phyloP scores from a whole-genome alignment of 768 basidiomycete genomes.

The Rhodosporidiobolus sp. region DNA sequence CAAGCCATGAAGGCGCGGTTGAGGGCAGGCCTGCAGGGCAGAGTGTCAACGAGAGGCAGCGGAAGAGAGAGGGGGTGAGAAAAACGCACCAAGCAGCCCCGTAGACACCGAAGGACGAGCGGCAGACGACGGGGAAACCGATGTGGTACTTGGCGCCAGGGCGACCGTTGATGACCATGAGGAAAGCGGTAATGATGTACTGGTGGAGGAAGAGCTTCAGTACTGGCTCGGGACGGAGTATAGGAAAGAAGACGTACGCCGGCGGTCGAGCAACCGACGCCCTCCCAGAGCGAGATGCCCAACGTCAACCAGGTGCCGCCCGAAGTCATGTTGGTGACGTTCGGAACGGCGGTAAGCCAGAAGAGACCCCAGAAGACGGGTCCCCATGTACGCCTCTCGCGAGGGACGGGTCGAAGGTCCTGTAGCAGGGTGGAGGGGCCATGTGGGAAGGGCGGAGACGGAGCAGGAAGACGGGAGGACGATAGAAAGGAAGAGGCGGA shows the following conservation, averaged over 20 bases:
- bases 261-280: slow-evolving; percentile 1
- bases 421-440: too few species aligned
- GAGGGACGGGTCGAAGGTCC: slow-evolving; percentile 15
- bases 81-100: slow-evolving; percentile 71
- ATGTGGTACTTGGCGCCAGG: slow-evolving; percentile 70
- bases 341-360: slow-evolving; percentile 12
- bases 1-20: slow-evolving; percentile 30
- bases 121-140: slow-evolving; percentile 47
- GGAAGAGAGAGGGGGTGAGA: too few species aligned
- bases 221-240: neutral
- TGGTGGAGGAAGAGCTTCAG: neutral
- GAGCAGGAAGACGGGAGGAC: too few species aligned
- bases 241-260: neutral
- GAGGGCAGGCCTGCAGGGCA: too few species aligned
- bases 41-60: too few species aligned
- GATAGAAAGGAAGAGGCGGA: too few species aligned
- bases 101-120: slow-evolving; percentile 52
- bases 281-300: slow-evolving; percentile 9
- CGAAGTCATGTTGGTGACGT: slow-evolving; percentile 5
- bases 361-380: neutral
- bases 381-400: slow-evolving; percentile 15
- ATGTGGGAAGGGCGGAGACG: too few species aligned
- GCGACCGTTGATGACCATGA: slow-evolving; percentile 68
- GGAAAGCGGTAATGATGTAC: neutral
- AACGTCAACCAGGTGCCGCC: neutral